phyloP scores from a whole-genome alignment of 2,329 filamentous ascomycete species.

The Penicillium sp. region DNA sequence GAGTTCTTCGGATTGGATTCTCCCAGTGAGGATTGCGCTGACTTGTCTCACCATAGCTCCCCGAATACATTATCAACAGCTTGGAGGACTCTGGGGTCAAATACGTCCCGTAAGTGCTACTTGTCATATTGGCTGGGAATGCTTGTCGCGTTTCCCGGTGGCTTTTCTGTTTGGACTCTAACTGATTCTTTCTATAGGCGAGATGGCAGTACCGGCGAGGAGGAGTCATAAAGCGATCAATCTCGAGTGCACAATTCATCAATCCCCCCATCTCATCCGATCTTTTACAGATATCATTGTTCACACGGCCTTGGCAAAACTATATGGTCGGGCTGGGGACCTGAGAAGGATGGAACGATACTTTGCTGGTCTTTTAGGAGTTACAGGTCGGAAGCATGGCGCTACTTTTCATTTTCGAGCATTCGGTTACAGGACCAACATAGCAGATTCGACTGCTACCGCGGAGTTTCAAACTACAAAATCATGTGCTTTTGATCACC shows the following conservation, averaged over 20 bases:
- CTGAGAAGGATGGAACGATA: background rate
- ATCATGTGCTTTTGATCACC: background rate
- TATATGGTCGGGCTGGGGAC: background rate
- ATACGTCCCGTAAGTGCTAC: constrained; percentile 52
- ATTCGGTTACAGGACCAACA: constrained; percentile 12
- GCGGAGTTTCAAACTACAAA: constrained; percentile 1
- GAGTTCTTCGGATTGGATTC: constrained; percentile 24
- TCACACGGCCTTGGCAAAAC: constrained; percentile 1
- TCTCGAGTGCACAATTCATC: background rate
- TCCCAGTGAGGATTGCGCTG: background rate
- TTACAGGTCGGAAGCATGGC: constrained; percentile 22
- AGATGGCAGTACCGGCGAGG: constrained; percentile 46
- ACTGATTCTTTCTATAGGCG: constrained; percentile 26
- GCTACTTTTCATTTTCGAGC: constrained; percentile 13
- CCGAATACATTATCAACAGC: constrained; percentile 52
- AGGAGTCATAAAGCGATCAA: constrained; percentile 32
- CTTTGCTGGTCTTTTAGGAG: constrained; percentile 15
- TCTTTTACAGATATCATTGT: background rate
- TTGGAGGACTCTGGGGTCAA: constrained; percentile 57
- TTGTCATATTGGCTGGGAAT: background rate
- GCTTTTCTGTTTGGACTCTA: constrained; percentile 6
- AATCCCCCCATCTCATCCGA: background rate
- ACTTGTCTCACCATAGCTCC: constrained; percentile 38
- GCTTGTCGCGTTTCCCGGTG: background rate
- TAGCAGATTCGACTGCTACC: constrained; percentile 6